Conservation (phyloP, 1,284 basidiomycete genomes). For the Tylopilus sp. region DNA sequence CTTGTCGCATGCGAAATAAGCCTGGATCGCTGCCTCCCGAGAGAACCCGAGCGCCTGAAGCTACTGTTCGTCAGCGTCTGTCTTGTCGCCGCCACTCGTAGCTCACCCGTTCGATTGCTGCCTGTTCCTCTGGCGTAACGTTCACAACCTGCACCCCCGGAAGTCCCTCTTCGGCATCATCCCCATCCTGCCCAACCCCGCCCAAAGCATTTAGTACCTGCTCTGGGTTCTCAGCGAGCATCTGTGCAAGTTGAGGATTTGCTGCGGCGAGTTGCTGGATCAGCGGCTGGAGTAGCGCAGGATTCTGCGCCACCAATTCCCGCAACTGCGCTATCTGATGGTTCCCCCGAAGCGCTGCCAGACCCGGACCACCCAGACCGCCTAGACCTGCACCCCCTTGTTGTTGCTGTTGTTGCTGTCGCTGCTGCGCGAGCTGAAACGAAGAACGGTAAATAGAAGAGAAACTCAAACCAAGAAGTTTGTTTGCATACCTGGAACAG, state of each 20-base stretch:
- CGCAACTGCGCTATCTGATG: conserved; percentile 69
- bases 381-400: conserved; percentile 38
- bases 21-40: conserved; percentile 73
- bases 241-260: conserved; percentile 74
- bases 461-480: not conserved
- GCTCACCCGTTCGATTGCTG: conserved; percentile 82
- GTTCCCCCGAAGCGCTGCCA: conserved; percentile 55
- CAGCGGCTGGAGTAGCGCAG: conserved; percentile 71
- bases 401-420: conserved; percentile 69
- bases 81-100: not conserved
- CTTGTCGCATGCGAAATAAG: conserved; percentile 91
- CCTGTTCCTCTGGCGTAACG: conserved; percentile 81
- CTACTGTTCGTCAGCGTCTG: conserved; percentile 37
- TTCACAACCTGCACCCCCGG: conserved; percentile 58
- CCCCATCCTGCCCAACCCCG: conserved; percentile 47
- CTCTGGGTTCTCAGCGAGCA: conserved; percentile 68
- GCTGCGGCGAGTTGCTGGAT: conserved; percentile 75
- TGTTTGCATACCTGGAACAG: conserved; percentile 61
- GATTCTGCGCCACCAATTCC: conserved; percentile 71
- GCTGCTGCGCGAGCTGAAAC: conserved; percentile 66
- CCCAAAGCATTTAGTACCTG: conserved; percentile 61
- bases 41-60: conserved; percentile 85
- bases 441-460: conserved; percentile 1
- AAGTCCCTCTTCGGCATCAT: conserved; percentile 19
- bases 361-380: conserved; percentile 28